Percentiles rank a stretch among this genome's conserved stretches.
Conservation (phyloP, 2,329 filamentous ascomycete genomes). For the Clarireedia paspali region DNA sequence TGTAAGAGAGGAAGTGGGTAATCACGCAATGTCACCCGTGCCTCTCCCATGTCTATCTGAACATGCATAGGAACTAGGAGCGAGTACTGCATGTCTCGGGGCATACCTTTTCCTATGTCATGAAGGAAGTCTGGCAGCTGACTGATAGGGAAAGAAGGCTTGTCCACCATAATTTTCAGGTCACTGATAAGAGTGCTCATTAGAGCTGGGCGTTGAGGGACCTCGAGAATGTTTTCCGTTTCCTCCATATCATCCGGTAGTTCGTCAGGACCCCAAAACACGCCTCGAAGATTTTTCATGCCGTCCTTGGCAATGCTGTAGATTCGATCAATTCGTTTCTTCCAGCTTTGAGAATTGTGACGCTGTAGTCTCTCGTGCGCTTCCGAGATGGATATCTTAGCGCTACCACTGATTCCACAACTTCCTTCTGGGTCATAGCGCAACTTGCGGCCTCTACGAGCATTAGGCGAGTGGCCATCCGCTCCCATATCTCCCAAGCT, state of each 20-base stretch:
- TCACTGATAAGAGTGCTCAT: constrained; percentile 77
- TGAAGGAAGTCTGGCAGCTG: constrained; percentile 81
- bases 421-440: constrained; percentile 77
- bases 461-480: constrained; percentile 23
- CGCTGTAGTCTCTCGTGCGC: constrained; percentile 68
- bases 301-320: constrained; percentile 60
- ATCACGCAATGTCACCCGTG: constrained; percentile 76
- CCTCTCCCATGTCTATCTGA: constrained; percentile 84
- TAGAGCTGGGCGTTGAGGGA: constrained; percentile 77
- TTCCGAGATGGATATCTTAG: constrained; percentile 67
- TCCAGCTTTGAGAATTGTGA: constrained; percentile 88
- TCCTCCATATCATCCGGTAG: constrained; percentile 76
- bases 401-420: constrained; percentile 61
- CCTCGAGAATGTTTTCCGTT: constrained; percentile 74
- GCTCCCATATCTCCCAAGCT: constrained; percentile 16
- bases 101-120: constrained; percentile 93
- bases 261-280: constrained; percentile 78
- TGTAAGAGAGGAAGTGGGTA: constrained; percentile 91
- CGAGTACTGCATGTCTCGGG: constrained; percentile 81
- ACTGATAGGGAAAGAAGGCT: constrained; percentile 79
- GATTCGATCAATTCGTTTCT: constrained; percentile 74
- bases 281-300: constrained; percentile 70
- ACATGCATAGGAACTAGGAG: constrained; percentile 86
- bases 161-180: constrained; percentile 78
- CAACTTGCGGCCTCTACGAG: constrained; percentile 37